Percentiles rank a stretch among this genome's conserved stretches.
Conservation (phyloP, 1,139 yeast species). For the Scheffersomyces segobiensis region DNA sequence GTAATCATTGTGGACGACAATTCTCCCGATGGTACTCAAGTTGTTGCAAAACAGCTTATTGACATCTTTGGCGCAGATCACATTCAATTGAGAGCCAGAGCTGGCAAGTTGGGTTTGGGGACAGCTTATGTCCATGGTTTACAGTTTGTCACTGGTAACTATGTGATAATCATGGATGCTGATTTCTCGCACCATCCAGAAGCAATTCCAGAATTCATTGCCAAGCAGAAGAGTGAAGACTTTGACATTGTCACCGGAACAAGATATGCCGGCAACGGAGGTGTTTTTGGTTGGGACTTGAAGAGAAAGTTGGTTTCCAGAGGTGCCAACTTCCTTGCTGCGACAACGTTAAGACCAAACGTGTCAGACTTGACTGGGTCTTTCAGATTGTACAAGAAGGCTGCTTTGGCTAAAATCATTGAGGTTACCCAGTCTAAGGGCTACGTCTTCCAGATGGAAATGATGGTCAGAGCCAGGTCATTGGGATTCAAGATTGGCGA, state of each 20-base stretch:
- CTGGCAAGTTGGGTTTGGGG: conserved; percentile 79
- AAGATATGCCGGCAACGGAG: conserved; percentile 79
- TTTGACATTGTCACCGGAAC: conserved; percentile 86
- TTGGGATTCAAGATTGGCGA: conserved; percentile 74
- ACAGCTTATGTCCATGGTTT: conserved; percentile 84
- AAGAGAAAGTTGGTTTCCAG: conserved; percentile 77
- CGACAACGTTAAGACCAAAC: conserved; percentile 68
- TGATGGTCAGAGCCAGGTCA: conserved; percentile 81
- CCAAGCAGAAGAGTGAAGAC: conserved; percentile 62
- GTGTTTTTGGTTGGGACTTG: conserved; percentile 85
- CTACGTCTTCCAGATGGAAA: conserved; percentile 86
- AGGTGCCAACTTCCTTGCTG: conserved; percentile 80
- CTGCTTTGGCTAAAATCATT: conserved; percentile 65
- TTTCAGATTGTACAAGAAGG: conserved; percentile 74
- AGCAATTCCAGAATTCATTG: conserved; percentile 75
- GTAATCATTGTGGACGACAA: conserved; percentile 77
- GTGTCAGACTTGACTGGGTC: conserved; percentile 81
- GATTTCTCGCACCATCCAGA: conserved; percentile 84
- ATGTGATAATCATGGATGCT: conserved; percentile 82
- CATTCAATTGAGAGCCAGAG: conserved; percentile 69
- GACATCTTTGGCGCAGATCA: conserved; percentile 63
- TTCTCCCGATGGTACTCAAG: conserved; percentile 84
- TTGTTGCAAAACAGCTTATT: conserved; percentile 65
- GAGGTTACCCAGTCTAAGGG: conserved; percentile 75
- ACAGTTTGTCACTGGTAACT: conserved; percentile 71